Conservation (phyloP, 2,329 filamentous ascomycete species). For the Bipolaris oryzae region DNA sequence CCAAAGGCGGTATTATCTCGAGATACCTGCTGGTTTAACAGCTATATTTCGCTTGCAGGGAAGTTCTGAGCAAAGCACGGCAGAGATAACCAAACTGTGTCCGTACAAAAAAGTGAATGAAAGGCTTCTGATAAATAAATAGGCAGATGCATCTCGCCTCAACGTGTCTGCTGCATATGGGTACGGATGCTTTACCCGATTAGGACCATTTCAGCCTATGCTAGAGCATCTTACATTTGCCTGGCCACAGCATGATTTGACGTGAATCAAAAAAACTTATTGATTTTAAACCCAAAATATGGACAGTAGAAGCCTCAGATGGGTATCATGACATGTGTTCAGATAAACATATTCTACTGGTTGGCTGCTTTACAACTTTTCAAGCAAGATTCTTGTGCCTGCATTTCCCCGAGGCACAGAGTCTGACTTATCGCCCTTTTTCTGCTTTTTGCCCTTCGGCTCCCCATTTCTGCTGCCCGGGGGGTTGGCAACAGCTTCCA, state of each 20-base stretch:
- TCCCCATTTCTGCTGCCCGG: slow-evolving; percentile 50
- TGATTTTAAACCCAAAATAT: neutral
- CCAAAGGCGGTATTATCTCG: neutral
- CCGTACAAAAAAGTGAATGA: too few relatives aligned
- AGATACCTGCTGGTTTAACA: neutral
- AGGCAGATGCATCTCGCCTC: neutral
- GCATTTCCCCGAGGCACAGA: slow-evolving; percentile 51
- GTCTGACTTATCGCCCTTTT: slow-evolving; percentile 50
- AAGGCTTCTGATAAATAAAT: neutral
- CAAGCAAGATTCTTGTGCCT: slow-evolving; percentile 55
- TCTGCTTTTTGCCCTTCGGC: slow-evolving; percentile 40
- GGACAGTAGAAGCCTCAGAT: neutral
- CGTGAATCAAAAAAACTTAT: neutral
- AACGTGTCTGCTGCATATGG: neutral
- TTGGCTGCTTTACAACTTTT: slow-evolving; percentile 42
- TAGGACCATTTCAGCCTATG: neutral
- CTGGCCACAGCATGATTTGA: neutral
- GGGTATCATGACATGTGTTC: slow-evolving; percentile 15
- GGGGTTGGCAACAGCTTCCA: slow-evolving; percentile 68
- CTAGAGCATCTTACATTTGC: neutral
- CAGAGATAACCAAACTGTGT: neutral
- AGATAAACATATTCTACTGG: neutral
- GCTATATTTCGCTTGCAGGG: neutral
- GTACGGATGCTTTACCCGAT: slow-evolving; percentile 9
- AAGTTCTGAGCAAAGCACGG: neutral